phyloP scores from a whole-genome alignment of 148 eudicot genomes.

The Amaranthus cruentus region DNA sequence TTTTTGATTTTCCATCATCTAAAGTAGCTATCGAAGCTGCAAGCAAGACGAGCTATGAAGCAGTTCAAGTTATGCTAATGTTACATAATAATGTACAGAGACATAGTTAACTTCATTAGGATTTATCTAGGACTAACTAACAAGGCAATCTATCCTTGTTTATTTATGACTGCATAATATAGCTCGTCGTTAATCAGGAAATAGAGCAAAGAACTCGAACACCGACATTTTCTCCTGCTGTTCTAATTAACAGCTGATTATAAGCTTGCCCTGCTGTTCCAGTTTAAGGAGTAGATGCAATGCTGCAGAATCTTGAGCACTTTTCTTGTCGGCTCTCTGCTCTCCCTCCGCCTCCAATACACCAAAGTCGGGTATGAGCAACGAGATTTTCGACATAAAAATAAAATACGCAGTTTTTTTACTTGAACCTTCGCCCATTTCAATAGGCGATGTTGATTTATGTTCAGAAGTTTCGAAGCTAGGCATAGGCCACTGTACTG shows the following conservation, averaged over 20 bases:
- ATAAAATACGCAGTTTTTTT: constrained; percentile 43
- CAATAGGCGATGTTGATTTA: constrained; percentile 62
- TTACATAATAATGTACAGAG: constrained; percentile 2
- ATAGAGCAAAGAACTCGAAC: not conserved
- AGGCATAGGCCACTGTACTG: constrained; percentile 84
- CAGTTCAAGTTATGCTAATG: not conserved
- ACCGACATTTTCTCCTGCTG: not conserved
- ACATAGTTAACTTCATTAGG: not conserved
- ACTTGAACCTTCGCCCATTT: constrained; percentile 47
- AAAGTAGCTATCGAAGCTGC: not conserved
- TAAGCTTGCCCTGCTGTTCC: constrained; percentile 44
- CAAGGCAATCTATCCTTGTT: not conserved
- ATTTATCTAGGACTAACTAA: not conserved
- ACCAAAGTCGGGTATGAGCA: constrained; percentile 69
- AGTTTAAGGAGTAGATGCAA: constrained; percentile 55
- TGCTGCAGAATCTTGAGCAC: constrained; percentile 84
- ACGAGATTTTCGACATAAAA: constrained; percentile 49
- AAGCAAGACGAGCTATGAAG: not conserved
- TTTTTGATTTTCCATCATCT: not conserved
- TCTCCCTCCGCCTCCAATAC: constrained; percentile 50
- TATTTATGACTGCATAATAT: not conserved
- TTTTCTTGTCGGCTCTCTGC: constrained; percentile 66
- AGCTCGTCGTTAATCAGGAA: constrained; percentile 6
- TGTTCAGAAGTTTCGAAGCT: constrained; percentile 44
- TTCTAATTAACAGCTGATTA: constrained; percentile 26